These are phyloP conservation scores for Rhizopogon vinicolor DNA, from an alignment of 768 basidiomycete genomes.

Conservation along the genomic window DNA sequence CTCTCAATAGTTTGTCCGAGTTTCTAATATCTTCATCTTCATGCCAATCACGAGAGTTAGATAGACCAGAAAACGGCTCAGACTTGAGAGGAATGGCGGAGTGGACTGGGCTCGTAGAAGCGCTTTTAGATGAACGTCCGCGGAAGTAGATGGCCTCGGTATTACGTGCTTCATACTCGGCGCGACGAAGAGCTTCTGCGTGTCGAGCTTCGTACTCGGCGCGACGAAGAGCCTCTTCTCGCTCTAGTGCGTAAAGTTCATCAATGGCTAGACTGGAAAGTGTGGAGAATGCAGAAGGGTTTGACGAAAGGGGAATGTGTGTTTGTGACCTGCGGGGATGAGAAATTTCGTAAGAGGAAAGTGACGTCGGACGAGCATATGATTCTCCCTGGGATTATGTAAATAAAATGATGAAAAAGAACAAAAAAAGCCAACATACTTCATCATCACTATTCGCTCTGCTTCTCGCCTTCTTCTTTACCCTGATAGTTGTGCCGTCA, in stretches of 20 bases:
- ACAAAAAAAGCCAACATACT: conserved; percentile 40
- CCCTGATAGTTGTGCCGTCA: conserved; percentile 30
- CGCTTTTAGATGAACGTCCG: conserved; percentile 51
- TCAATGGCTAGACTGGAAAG: conserved; percentile 79
- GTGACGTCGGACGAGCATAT: conserved; percentile 53
- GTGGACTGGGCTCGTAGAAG: conserved; percentile 57
- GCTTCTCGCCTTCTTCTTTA: conserved; percentile 77
- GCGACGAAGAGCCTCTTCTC: conserved; percentile 74
- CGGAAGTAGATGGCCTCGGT: conserved; percentile 39
- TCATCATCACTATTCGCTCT: conserved; percentile 81
- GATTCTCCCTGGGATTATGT: conserved; percentile 44
- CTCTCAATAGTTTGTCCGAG: conserved; percentile 20
- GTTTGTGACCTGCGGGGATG: conserved; percentile 24
- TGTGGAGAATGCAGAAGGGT: conserved; percentile 55
- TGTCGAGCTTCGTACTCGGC: conserved; percentile 84
- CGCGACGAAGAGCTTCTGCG: conserved; percentile 61
- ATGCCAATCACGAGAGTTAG: conserved; percentile 32
- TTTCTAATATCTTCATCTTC: conserved; percentile 23
- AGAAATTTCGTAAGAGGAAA: conserved; percentile 39
- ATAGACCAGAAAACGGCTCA: conserved; percentile 38
- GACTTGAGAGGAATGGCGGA: conserved; percentile 21
- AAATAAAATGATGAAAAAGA: conserved; percentile 7
- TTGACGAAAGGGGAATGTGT: conserved; percentile 20
- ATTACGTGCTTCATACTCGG: conserved; percentile 54
- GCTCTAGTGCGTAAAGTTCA: conserved; percentile 86